phyloP scores from a whole-genome alignment of 352 stramenopile species.

The Albugo candida region DNA sequence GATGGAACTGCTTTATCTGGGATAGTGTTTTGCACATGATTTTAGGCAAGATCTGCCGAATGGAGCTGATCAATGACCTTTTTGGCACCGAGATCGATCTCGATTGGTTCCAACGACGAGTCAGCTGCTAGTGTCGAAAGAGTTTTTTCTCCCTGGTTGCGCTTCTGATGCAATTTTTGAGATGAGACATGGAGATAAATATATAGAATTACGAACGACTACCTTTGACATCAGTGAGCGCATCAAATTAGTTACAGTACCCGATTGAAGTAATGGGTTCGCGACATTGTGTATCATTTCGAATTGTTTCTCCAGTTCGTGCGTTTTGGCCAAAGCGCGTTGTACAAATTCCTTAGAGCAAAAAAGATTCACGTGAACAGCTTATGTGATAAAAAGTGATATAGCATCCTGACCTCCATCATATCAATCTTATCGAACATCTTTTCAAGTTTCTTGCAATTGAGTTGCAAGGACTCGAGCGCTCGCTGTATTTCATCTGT shows the following conservation, averaged over 20 bases:
- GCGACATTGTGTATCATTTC: slow-evolving; percentile 30
- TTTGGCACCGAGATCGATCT: slow-evolving; percentile 29
- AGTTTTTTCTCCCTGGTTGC: too few relatives aligned
- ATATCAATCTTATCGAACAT: slow-evolving; percentile 59
- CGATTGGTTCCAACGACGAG: slow-evolving; percentile 39
- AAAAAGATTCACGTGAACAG: background rate
- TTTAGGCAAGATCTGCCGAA: too few relatives aligned
- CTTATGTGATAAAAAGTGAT: background rate
- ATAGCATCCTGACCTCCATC: slow-evolving; percentile 27
- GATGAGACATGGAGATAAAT: too few relatives aligned
- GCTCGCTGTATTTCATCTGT: slow-evolving; percentile 30
- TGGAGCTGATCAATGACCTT: slow-evolving; percentile 33
- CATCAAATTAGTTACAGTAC: slow-evolving; percentile 30
- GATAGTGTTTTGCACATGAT: too few relatives aligned
- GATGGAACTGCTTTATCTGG: too few relatives aligned
- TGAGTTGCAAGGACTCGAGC: slow-evolving; percentile 31
- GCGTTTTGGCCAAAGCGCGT: slow-evolving; percentile 29
- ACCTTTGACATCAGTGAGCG: slow-evolving; percentile 58
- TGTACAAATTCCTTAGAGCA: slow-evolving; percentile 24
- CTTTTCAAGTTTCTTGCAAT: slow-evolving; percentile 55
- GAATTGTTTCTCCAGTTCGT: slow-evolving; percentile 39
- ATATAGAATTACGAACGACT: too few relatives aligned
- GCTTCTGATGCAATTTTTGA: too few relatives aligned
- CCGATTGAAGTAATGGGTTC: slow-evolving; percentile 35
- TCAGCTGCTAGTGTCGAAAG: slow-evolving; percentile 5